A percentile compares a stretch with the other conserved stretches of the same genome.
Evolutionary conservation across 106 monocot genomes (phyloP).

Genomic region (Dendrobium catenatum): DNA sequence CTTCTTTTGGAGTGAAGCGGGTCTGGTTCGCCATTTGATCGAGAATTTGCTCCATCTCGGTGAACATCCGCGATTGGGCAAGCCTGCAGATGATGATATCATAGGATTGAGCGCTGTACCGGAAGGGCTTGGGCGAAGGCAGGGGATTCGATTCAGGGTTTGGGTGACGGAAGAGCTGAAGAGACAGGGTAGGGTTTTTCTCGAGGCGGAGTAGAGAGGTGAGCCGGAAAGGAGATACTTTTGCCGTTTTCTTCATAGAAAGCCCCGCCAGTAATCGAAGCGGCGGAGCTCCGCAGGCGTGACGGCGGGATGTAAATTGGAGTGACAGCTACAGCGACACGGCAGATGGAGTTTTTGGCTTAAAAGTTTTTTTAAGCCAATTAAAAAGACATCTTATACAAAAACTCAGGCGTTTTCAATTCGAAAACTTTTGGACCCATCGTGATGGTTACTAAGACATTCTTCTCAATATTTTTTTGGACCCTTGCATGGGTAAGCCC

Average conservation of each 20-base stretch:
- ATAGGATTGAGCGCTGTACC: slow-evolving; percentile 53
- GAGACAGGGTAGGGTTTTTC: slow-evolving; percentile 33
- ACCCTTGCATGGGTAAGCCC: too few species aligned
- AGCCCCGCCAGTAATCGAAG: background rate
- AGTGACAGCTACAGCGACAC: too few species aligned
- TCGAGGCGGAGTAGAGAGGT: slow-evolving; percentile 62
- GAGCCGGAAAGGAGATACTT: slow-evolving; percentile 67
- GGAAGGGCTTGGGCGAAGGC: slow-evolving; percentile 27
- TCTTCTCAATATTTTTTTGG: too few species aligned
- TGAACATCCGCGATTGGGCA: slow-evolving; percentile 48
- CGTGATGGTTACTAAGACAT: too few species aligned
- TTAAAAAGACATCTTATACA: too few species aligned
- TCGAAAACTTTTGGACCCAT: too few species aligned
- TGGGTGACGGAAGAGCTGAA: slow-evolving; percentile 55
- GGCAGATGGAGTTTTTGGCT: too few species aligned
- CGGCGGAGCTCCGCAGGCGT: too few species aligned
- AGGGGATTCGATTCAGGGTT: slow-evolving; percentile 4
- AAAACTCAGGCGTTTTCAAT: too few species aligned
- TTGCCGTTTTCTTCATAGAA: slow-evolving; percentile 18
- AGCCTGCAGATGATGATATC: slow-evolving; percentile 76
- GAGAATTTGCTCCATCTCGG: slow-evolving; percentile 61
- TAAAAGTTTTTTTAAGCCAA: too few species aligned
- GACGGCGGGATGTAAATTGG: too few species aligned
- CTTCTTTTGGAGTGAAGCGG: slow-evolving; percentile 39
- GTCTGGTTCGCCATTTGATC: slow-evolving; percentile 35